These are phyloP conservation scores for Globisporangium spinosum DNA, from an alignment of 352 stramenopile genomes.

Conservation along the genomic window DNA sequence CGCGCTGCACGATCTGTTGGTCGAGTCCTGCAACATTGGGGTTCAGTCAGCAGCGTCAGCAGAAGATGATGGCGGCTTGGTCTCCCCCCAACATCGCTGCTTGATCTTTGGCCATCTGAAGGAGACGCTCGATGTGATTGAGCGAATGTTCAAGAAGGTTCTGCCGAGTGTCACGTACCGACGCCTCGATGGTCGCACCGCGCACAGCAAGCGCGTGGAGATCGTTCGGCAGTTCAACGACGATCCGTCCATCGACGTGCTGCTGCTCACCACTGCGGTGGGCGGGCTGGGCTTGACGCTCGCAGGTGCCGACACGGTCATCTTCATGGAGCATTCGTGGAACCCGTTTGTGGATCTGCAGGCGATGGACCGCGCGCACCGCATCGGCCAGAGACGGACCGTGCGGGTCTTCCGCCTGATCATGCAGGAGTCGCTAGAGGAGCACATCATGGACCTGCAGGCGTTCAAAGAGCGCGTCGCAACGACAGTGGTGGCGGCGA, in stretches of 20 bases:
- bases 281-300: constrained; percentile 96
- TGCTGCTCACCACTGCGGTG: constrained; percentile 95
- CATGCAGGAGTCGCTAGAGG: constrained; percentile 66
- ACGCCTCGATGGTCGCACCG: constrained; percentile 91
- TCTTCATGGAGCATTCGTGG: constrained; percentile 98
- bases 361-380: constrained; percentile 86
- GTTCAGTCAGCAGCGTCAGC: constrained; percentile 14
- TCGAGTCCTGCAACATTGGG: constrained; percentile 57
- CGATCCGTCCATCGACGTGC: constrained; percentile 89
- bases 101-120: constrained; percentile 95
- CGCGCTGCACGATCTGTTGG: constrained; percentile 73
- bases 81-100: constrained; percentile 79
- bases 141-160: constrained; percentile 79
- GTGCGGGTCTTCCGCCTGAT: constrained; percentile 82
- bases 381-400: constrained; percentile 64
- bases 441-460: constrained; percentile 80
- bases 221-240: constrained; percentile 92
- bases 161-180: constrained; percentile 78
- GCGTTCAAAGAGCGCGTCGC: constrained; percentile 76
- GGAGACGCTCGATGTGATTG: constrained; percentile 91
- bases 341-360: constrained; percentile 96
- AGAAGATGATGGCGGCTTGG: constrained; percentile 2
- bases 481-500: constrained; percentile 52
- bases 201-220: constrained; percentile 52
- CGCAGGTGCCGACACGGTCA: constrained; percentile 94